These are phyloP conservation scores for Ophiostoma perfectum DNA, from an alignment of 2,329 filamentous ascomycete genomes.

Conservation along the genomic window DNA sequence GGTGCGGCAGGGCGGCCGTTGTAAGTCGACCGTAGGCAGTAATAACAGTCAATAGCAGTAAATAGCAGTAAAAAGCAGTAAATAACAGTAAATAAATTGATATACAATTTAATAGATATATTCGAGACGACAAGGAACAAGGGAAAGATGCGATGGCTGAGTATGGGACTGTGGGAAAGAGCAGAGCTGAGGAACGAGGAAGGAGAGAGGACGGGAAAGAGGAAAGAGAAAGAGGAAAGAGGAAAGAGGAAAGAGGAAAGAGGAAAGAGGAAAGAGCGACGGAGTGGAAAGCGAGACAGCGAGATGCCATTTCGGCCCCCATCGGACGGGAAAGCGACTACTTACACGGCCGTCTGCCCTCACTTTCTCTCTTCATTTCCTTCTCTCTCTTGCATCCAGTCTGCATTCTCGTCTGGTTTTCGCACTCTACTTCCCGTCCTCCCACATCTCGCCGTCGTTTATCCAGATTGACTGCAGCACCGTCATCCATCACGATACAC, in stretches of 20 bases:
- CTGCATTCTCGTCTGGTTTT: background rate
- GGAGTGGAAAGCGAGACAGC: background rate
- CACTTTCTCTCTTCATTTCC: background rate
- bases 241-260: background rate
- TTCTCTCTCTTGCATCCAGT: background rate
- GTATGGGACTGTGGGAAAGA: background rate
- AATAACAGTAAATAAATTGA: too few species aligned
- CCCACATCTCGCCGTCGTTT: background rate
- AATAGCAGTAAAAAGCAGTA: too few species aligned
- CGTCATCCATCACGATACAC: background rate
- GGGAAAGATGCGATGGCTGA: too few species aligned
- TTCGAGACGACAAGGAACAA: background rate
- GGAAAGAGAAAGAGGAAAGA: background rate
- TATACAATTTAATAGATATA: too few species aligned
- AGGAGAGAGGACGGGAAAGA: background rate
- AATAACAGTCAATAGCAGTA: too few species aligned
- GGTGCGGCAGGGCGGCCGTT: too few species aligned
- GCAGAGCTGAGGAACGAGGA: background rate
- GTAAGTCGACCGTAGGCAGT: too few species aligned
- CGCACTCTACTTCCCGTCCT: background rate
- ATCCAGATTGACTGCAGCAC: background rate
- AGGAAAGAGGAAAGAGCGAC: background rate
- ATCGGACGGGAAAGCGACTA: background rate
- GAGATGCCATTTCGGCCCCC: slow-evolving; percentile 14
- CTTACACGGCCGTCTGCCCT: background rate